These are phyloP conservation scores for Hymenoscyphus occultus DNA, from an alignment of 2,329 filamentous ascomycete species.

Conservation along the genomic window DNA sequence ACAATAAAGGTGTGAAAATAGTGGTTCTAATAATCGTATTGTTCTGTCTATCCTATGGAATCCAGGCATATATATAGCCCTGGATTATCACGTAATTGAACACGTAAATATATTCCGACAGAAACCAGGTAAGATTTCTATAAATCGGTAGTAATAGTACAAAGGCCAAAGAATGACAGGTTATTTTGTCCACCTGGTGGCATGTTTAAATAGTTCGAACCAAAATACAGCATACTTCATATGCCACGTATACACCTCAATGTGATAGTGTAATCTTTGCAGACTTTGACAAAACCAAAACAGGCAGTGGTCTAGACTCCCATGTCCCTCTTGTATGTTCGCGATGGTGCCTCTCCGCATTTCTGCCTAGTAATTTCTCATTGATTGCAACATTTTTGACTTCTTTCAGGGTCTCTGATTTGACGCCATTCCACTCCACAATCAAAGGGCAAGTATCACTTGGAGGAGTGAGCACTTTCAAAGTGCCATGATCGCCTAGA, in stretches of 20 bases:
- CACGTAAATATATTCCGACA: too few relatives aligned
- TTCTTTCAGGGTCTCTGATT: conserved; percentile 5
- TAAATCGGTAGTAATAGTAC: too few relatives aligned
- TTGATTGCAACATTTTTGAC: conserved; percentile 15
- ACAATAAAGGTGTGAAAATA: too few relatives aligned
- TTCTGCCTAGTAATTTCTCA: conserved; percentile 11
- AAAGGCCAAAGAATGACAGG: too few relatives aligned
- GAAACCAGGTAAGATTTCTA: too few relatives aligned
- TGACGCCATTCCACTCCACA: conserved; percentile 7
- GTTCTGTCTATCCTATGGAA: too few relatives aligned
- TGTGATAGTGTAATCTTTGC: conserved; percentile 1
- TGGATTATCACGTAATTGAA: too few relatives aligned
- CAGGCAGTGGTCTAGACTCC: conserved; percentile 13
- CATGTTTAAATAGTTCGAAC: too few relatives aligned
- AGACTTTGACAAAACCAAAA: conserved; percentile 15
- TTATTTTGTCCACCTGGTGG: too few relatives aligned
- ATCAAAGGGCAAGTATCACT: background rate
- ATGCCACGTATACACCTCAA: background rate
- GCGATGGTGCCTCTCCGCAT: conserved; percentile 12
- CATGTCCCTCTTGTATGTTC: conserved; percentile 16
- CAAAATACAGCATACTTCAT: too few relatives aligned
- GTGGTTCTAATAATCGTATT: too few relatives aligned
- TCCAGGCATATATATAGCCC: too few relatives aligned
- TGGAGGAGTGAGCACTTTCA: background rate
- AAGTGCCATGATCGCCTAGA: conserved; percentile 8